Percentiles rank a stretch among this genome's conserved stretches.
phyloP scores from a whole-genome alignment of 768 basidiomycete genomes.

The Boletus rubropictus region DNA sequence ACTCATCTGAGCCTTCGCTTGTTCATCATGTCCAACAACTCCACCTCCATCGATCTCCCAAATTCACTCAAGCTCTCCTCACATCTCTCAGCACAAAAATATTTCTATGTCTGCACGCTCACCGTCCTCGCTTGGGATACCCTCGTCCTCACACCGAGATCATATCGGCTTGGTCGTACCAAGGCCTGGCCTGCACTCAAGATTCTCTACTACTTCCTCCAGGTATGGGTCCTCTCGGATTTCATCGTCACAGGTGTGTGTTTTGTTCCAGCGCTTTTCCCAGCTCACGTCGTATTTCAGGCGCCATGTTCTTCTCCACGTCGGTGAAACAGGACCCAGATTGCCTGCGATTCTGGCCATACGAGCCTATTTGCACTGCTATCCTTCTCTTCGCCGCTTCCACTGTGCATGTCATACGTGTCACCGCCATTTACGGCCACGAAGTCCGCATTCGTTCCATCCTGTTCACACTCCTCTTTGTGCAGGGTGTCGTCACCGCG shows the following conservation, averaged over 20 bases:
- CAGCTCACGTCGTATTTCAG: conserved; percentile 32
- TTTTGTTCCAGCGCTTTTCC: neutral
- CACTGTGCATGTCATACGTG: conserved; percentile 72
- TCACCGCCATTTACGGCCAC: conserved; percentile 71
- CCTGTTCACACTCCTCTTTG: conserved; percentile 55
- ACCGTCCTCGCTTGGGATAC: conserved; percentile 90
- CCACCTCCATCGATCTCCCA: conserved; percentile 36
- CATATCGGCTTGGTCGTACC: conserved; percentile 62
- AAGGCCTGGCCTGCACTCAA: conserved; percentile 74
- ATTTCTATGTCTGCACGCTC: conserved; percentile 84
- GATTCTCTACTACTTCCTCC: conserved; percentile 65
- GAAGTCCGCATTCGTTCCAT: conserved; percentile 45
- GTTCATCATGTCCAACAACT: conserved; percentile 17
- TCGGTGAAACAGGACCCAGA: conserved; percentile 48
- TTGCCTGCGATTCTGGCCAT: conserved; percentile 71
- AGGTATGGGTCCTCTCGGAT: conserved; percentile 73
- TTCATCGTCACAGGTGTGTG: conserved; percentile 65
- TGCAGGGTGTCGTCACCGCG: conserved; percentile 69
- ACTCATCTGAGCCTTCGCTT: too few relatives aligned
- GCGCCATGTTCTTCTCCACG: conserved; percentile 81
- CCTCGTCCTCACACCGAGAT: conserved; percentile 74
- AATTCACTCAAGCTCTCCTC: conserved; percentile 67
- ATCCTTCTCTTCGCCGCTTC: conserved; percentile 65
- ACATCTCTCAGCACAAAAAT: conserved; percentile 81
- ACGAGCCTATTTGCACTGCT: conserved; percentile 83